A percentile compares a stretch with the other conserved stretches of the same genome.
phyloP scores from a whole-genome alignment of 148 eudicot species.

The Camellia japonica region DNA sequence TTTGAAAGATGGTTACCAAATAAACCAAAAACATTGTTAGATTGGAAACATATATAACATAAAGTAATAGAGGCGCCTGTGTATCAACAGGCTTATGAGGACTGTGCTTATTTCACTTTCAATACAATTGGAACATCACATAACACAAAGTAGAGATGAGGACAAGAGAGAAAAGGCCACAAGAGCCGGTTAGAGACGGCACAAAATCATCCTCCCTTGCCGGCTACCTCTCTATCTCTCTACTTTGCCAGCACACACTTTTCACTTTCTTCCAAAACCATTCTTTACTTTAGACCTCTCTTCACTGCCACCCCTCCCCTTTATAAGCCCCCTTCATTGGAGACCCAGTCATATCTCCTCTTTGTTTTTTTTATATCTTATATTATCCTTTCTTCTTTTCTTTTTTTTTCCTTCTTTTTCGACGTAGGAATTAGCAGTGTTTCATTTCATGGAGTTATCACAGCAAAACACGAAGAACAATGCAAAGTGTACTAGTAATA shows the following conservation, averaged over 20 bases:
- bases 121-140: neutral
- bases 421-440: neutral
- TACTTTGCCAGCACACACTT: constrained; percentile 5
- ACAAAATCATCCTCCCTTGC: neutral
- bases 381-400: neutral
- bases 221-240: neutral
- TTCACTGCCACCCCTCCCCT: neutral
- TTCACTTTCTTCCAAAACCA: neutral
- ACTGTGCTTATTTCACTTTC: neutral
- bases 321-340: constrained; percentile 19
- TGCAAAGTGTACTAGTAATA: neutral
- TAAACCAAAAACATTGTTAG: neutral
- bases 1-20: neutral
- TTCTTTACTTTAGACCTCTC: neutral
- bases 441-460: constrained; percentile 33
- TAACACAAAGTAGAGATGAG: constrained; percentile 6
- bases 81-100: neutral
- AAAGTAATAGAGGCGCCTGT: neutral
- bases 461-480: constrained; percentile 23
- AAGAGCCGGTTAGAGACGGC: constrained; percentile 15
- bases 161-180: constrained; percentile 14
- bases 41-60: neutral
- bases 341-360: constrained; percentile 22
- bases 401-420: neutral
- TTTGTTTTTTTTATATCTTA: neutral